Evolutionary conservation across 1,139 yeast genomes (phyloP), one percentile per base, ranked within the genome.

Genomic region (Blastobotrys ciferrii): DNA sequence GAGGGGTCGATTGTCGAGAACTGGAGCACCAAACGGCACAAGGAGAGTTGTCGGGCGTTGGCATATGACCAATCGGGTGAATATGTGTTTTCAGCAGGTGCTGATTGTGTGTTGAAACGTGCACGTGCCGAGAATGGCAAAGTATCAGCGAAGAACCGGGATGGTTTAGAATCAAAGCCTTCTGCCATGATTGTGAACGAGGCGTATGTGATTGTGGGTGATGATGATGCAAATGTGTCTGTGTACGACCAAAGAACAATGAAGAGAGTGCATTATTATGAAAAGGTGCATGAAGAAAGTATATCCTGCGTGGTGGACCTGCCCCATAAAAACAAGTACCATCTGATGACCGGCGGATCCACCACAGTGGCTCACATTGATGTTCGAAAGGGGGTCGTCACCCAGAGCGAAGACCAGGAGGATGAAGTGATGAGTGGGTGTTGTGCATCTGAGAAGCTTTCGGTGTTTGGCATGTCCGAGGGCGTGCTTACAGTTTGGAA

Each of bases 401-500:
- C 80, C 3, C 71, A 78, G 1, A 78, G 85, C 32, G 98, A 89
- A 57, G 92, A 89, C 61, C 98, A 92, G 68, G 96, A 87, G 57
- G 98, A 92, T 61, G 98, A 92, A 64, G 71, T 92, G 30, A 68
- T 91, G 45, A 76, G 92, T 43, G 85, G 89, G 64, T 74, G 87
- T 43, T 49, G 63, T 32, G 77, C 76, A 33, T 83, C 80, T 51
- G 88, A 83, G 39, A 73, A 78, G 2, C 81, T 82, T 2, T 73
- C 83, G 17, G 86, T 85, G 0, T 82, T 91, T 59, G 91, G 89
- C 43, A 91, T 89, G 81, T 91, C 95, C 2, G 95, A 86, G 63
- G 98, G 98, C 2, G 78, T 88, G n/a, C 76, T 88, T 4, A 88
- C 98, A 0, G 73, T 86, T n/a, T 92, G 98, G 98, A 85, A 84